Base-by-base conservation (phyloP, 2,329 filamentous ascomycete species). In the Trichoderma endophyticum region DNA sequence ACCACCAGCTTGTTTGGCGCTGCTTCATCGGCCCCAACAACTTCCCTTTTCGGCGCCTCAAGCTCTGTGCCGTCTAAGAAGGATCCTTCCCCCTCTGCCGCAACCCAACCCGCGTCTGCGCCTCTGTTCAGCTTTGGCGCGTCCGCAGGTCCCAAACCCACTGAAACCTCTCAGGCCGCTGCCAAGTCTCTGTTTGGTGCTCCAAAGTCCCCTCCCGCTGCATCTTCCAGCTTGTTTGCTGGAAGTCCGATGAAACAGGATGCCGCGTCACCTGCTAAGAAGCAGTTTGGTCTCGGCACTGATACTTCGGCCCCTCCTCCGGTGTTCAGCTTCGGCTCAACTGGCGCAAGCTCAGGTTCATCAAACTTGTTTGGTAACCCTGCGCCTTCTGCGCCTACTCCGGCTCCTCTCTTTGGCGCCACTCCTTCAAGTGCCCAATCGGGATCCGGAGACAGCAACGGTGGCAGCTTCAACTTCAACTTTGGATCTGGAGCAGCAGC, bases 181-280 rank as follows among this genome's bases (percentile, higher is more conserved):
- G 64, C 78, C 15, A 84, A 83, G 75, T 80, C 83, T 15, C 73
- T 83, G 15, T 85, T 85, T 69, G 80, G 79, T 15, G 75, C 79
- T 9, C 78, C 81, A 32, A 81, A 80, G 71, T 81, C 82, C 32
- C 78, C 80, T 6, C 73, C 79, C 6, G 75, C 78, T 7, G 66
- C 77, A 8, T 67, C 76, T 6, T 75, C 72, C 68, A 76, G 79
- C 24, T 71, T 81, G 73, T 85, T 86, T 75, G 60, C 43, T 81
- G 81, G 81, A 36, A 83, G 82, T 67, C 81, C 81, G 18, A 82
- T 86, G 76, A 84, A 85, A 73, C 81, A 86, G 71, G 82, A 84
- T 71, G 80, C 78, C 6, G 77, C 79, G 7, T 82, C 82, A 3
- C 80, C 81, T 14, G 80, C 79, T 9, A 83, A 83, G 78, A 82